Percentiles rank a stretch among this genome's conserved stretches.
Conservation (phyloP, 2,329 filamentous ascomycete species). For the Pseudogymnoascus sp. region DNA sequence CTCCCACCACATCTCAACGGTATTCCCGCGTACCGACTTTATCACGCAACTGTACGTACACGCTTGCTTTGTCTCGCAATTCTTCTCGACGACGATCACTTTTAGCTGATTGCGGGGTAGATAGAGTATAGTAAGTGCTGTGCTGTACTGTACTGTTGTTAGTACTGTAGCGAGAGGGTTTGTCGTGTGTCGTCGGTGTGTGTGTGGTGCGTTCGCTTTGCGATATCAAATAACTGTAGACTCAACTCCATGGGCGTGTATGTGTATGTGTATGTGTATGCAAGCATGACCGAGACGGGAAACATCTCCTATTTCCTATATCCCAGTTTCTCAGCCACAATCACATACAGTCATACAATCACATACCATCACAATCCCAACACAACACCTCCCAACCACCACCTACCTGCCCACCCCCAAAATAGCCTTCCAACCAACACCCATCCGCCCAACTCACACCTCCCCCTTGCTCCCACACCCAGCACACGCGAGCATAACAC, state of each 20-base stretch:
- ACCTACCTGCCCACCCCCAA: neutral
- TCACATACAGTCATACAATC: too few species aligned
- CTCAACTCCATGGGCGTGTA: too few species aligned
- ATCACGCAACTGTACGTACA: neutral
- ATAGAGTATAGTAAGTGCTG: neutral
- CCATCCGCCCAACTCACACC: neutral
- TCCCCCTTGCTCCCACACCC: neutral
- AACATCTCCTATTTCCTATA: neutral
- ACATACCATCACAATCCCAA: constrained; percentile 13
- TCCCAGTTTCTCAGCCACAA: neutral
- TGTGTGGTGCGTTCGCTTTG: too few species aligned
- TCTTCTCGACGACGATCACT: neutral
- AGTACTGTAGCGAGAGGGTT: too few species aligned
- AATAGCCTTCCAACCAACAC: neutral
- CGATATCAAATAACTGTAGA: too few species aligned
- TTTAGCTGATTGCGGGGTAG: constrained; percentile 4
- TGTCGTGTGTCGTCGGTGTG: neutral
- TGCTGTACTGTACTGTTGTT: neutral
- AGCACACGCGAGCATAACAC: neutral
- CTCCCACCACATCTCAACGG: neutral
- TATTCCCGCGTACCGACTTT: neutral
- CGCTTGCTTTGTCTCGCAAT: neutral
- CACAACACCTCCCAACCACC: constrained; percentile 48
- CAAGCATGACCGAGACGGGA: neutral
- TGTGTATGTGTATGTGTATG: neutral